Conservation (phyloP, 1,284 basidiomycete genomes). For the Prillingera fragicola region DNA sequence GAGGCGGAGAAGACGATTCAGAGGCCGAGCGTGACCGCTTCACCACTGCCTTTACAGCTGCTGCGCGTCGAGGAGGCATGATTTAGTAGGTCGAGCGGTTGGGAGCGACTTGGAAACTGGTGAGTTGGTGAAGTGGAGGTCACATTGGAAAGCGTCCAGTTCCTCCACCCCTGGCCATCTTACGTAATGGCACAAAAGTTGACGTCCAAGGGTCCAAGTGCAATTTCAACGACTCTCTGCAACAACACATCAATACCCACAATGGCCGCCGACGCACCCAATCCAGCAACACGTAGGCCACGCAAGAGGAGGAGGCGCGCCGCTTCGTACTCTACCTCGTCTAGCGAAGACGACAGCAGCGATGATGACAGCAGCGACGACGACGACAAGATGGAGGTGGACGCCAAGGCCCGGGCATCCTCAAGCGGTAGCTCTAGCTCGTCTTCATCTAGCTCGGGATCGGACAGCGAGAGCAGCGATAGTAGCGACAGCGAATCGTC, state of each 20-base stretch:
- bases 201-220: neutral
- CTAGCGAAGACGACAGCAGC: constrained; percentile 14
- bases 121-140: too few species aligned
- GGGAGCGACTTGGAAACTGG: neutral
- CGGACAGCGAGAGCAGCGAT: constrained; percentile 4
- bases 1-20: constrained; percentile 5
- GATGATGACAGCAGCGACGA: constrained; percentile 23
- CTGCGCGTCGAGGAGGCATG: constrained; percentile 4
- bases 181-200: too few species aligned
- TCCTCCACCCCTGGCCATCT: too few species aligned
- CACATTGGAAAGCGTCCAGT: too few species aligned
- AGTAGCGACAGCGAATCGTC: constrained; percentile 2
- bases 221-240: neutral
- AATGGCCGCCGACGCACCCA: constrained; percentile 14
- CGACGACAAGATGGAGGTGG: constrained; percentile 22
- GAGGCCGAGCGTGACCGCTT: constrained; percentile 14
- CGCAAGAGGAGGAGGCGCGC: constrained; percentile 38
- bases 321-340: constrained; percentile 29
- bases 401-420: constrained; percentile 20
- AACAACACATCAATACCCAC: neutral
- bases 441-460: constrained; percentile 16
- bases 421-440: constrained; percentile 25
- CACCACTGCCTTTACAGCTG: neutral
- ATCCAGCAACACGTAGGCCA: constrained; percentile 10
- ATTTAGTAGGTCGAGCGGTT: neutral